These are phyloP conservation scores for Pseudogymnoascus sp. DNA, from an alignment of 2,329 filamentous ascomycete species.

Conservation along the genomic window DNA sequence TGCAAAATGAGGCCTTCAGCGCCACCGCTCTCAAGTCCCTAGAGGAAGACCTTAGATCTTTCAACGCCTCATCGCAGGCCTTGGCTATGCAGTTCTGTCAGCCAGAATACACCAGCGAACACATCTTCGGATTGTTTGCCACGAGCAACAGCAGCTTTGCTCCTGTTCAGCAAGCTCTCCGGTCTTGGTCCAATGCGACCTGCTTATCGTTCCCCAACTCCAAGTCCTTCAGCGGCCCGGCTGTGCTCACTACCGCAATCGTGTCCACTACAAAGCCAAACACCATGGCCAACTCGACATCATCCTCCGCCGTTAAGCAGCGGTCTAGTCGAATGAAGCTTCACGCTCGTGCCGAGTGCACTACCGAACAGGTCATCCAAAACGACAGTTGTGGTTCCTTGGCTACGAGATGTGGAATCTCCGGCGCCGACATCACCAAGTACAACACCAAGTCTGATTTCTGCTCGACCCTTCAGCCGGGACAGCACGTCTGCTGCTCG, in stretches of 20 bases:
- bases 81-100: conserved; percentile 31
- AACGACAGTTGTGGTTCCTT: conserved; percentile 33
- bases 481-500: conserved; percentile 30
- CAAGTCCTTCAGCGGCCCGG: neutral
- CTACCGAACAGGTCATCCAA: conserved; percentile 27
- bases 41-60: conserved; percentile 17
- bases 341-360: conserved; percentile 22
- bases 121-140: conserved; percentile 31
- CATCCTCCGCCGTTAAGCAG: neutral
- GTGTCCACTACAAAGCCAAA: neutral
- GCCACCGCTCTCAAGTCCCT: conserved; percentile 14
- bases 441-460: conserved; percentile 26
- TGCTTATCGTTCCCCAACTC: conserved; percentile 2
- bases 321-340: neutral
- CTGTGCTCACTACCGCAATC: neutral
- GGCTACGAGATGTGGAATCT: conserved; percentile 34
- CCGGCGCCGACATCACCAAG: conserved; percentile 23
- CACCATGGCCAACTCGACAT: neutral
- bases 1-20: conserved; percentile 16
- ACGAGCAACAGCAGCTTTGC: conserved; percentile 28
- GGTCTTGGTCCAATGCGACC: conserved; percentile 6
- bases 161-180: conserved; percentile 9
- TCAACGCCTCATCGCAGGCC: conserved; percentile 21
- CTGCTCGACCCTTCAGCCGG: conserved; percentile 23
- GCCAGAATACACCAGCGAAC: conserved; percentile 25